A percentile compares a stretch with the other conserved stretches of the same genome.
Conservation (phyloP, 495 filamentous ascomycete species). For the Lasiosphaeria miniovina region DNA sequence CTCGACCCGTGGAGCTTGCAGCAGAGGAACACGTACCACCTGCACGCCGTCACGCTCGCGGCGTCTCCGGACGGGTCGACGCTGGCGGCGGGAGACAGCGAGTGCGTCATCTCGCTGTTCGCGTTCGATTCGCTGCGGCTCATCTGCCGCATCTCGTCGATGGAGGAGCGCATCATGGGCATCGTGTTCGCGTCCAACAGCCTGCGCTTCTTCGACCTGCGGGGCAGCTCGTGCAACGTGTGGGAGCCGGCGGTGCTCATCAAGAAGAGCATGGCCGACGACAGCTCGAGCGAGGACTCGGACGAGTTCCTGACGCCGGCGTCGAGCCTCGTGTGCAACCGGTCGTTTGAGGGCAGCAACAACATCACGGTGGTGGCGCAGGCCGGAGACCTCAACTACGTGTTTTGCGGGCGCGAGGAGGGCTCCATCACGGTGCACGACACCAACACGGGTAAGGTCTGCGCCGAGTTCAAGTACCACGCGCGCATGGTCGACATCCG, state of each 20-base stretch:
- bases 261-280: slow-evolving; percentile 20
- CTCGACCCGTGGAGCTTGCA: slow-evolving; percentile 18
- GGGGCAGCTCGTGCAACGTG: slow-evolving; percentile 19
- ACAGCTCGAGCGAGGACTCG: slow-evolving; percentile 20
- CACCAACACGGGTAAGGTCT: slow-evolving; percentile 10
- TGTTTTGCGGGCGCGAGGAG: slow-evolving; percentile 25
- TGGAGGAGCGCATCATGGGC: slow-evolving; percentile 21
- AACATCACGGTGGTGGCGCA: slow-evolving; percentile 18
- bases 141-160: slow-evolving; percentile 19
- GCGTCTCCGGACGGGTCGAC: slow-evolving; percentile 22
- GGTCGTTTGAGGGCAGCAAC: slow-evolving; percentile 18
- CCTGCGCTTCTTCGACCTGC: slow-evolving; percentile 21
- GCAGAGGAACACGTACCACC: slow-evolving; percentile 16
- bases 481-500: slow-evolving; percentile 18
- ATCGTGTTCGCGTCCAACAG: slow-evolving; percentile 23
- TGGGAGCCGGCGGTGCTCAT: slow-evolving; percentile 26
- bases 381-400: slow-evolving; percentile 13
- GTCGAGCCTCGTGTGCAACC: slow-evolving; percentile 14
- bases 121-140: slow-evolving; percentile 20
- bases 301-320: slow-evolving; percentile 18
- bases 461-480: slow-evolving; percentile 15
- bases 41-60: slow-evolving; percentile 22
- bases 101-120: slow-evolving; percentile 22
- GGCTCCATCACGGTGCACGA: slow-evolving; percentile 24
- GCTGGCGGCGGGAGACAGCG: slow-evolving; percentile 23